A percentile compares a stretch with the other conserved stretches of the same genome.
Evolutionary conservation across 352 stramenopile genomes (phyloP).

Genomic region (Elongisporangium prolatum): DNA sequence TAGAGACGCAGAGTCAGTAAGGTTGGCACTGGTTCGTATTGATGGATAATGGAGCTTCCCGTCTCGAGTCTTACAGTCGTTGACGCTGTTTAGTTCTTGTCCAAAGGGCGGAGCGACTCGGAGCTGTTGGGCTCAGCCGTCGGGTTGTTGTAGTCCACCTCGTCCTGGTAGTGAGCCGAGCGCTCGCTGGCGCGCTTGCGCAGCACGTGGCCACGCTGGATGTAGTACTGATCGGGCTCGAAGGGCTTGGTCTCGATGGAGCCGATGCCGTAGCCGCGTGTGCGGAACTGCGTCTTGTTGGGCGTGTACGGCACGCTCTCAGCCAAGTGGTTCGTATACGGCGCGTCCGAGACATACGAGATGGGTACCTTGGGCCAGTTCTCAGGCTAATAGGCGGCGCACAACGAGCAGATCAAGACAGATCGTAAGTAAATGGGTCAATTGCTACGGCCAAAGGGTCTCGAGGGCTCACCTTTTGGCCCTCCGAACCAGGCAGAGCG

Average conservation of each 20-base stretch:
- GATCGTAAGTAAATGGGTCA: too few species aligned
- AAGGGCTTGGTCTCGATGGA: slow-evolving; percentile 50
- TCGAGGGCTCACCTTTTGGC: slow-evolving; percentile 45
- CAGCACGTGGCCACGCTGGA: slow-evolving; percentile 71
- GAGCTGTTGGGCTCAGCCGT: slow-evolving; percentile 29
- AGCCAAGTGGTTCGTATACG: slow-evolving; percentile 66
- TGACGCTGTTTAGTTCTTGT: slow-evolving; percentile 50
- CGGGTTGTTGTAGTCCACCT: slow-evolving; percentile 85
- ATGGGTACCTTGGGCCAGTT: slow-evolving; percentile 73
- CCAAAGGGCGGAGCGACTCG: slow-evolving; percentile 45
- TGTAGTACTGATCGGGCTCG: slow-evolving; percentile 81
- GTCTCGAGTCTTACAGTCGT: neutral
- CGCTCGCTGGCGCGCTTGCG: slow-evolving; percentile 48
- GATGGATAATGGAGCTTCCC: neutral
- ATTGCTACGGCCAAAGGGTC: neutral
- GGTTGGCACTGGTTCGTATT: neutral
- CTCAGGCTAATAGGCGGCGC: slow-evolving; percentile 29
- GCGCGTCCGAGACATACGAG: slow-evolving; percentile 49
- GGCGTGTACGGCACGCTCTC: slow-evolving; percentile 60
- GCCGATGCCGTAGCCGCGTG: slow-evolving; percentile 75
- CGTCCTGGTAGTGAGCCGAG: slow-evolving; percentile 53
- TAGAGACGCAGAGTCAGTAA: slow-evolving; percentile 5
- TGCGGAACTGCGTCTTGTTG: slow-evolving; percentile 75
- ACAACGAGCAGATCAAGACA: too few species aligned
- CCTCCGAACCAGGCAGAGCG: slow-evolving; percentile 44